These are phyloP conservation scores for Leccinum incarnatum DNA, from an alignment of 768 basidiomycete genomes.

Conservation along the genomic window DNA sequence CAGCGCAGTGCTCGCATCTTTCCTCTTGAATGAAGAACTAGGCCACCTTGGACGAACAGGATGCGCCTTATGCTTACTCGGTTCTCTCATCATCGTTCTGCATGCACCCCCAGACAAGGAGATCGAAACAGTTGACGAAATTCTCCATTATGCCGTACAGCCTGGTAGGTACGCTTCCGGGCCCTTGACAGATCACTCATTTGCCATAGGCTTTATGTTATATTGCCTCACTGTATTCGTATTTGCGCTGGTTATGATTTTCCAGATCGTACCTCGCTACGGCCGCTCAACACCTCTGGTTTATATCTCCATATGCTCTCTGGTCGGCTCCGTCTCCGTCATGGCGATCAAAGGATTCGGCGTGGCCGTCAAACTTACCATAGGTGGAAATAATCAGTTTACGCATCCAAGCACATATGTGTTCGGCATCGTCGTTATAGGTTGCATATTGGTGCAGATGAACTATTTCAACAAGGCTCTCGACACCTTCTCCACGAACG, in stretches of 20 bases:
- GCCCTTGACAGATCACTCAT: constrained; percentile 8
- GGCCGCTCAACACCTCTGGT: constrained; percentile 87
- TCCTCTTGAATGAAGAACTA: constrained; percentile 89
- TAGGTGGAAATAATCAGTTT: constrained; percentile 93
- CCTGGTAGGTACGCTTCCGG: constrained; percentile 58
- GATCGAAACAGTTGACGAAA: constrained; percentile 90
- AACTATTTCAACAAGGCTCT: constrained; percentile 98
- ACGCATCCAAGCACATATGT: constrained; percentile 95
- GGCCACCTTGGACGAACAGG: constrained; percentile 90
- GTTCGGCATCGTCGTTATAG: constrained; percentile 76
- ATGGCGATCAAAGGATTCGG: constrained; percentile 99
- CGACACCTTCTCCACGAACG: constrained; percentile 95
- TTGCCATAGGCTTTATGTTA: constrained; percentile 74
- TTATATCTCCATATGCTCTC: constrained; percentile 94
- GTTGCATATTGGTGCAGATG: constrained; percentile 91
- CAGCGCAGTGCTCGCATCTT: constrained; percentile 92
- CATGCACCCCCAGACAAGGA: constrained; percentile 97
- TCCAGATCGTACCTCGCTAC: constrained; percentile 75
- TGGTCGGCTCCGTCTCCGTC: constrained; percentile 94
- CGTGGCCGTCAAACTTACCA: constrained; percentile 91
- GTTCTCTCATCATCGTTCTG: constrained; percentile 91
- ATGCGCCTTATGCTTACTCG: constrained; percentile 79
- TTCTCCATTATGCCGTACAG: constrained; percentile 87
- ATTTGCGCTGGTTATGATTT: constrained; percentile 85
- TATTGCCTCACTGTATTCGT: constrained; percentile 86